Base-by-base conservation (phyloP, 352 stramenopile species). In the Pythium chondricola region DNA sequence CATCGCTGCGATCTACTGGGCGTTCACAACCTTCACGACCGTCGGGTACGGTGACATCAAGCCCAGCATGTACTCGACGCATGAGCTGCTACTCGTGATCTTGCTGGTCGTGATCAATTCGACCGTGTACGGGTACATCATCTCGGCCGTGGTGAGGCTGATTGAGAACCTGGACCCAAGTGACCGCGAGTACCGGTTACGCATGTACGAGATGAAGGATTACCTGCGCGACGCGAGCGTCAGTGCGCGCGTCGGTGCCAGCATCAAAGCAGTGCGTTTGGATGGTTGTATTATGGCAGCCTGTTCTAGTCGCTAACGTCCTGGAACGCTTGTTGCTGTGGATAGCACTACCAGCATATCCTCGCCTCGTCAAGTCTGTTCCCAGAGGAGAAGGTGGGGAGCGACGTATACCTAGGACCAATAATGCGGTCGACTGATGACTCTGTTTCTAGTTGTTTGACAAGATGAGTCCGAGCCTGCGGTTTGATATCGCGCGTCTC, bases 1-100 rank as follows among this genome's bases (percentile, higher is more conserved):
- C 58, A 54, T 96, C 0, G 66, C 65, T 7, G 63, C 84, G 0
- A 58, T 94, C 26, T 96, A 96, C 54, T 96, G 85, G 85, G 85
- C 83, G 10, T 94, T 95, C 40, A 96, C 85, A 6, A 93, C 86
- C 5, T 83, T 96, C 47, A 95, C 87, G 38, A 96, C 87, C 2
- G 85, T 96, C 16, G 87, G 87, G 2, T 96, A 91, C 38, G 79
- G 82, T 2, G 79, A 93, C 53, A 69, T 91, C 7, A 74, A 72
- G 14, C 82, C 82, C 10, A 87, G 67, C 39, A 37, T 86, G 29
- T 85, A 88, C 48, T 89, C 82, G 0, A 51, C 80, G 16, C 82
- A 86, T 44, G 82, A 93, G 46, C 46, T 91, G 29, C 33, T 55
- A 3, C 58, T 82, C 24, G 75, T 88, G 31, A 87, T 93, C 39